Base-by-base conservation (phyloP, 805 yeast genomes). In the Teunomyces funiuensis region DNA sequence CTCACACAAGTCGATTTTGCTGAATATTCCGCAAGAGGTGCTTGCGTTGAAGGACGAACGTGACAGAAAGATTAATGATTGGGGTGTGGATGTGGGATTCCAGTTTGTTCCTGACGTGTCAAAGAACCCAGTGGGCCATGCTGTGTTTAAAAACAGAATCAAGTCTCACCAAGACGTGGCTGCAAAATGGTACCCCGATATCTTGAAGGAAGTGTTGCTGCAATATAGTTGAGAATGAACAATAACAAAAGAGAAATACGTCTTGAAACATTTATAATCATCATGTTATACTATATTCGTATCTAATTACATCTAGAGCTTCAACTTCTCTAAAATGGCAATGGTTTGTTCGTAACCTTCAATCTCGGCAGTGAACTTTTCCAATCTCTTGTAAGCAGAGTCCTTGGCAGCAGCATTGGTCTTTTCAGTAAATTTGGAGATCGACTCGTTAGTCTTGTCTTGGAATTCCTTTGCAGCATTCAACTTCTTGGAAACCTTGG, bases 271-370 rank as follows among this genome's bases (percentile, higher is more conserved):
- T 15, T 29, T 29, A n/a, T n/a, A 17, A 16, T 31, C 23, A 11
- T 20, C 19, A 16, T 26, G 4, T 9, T 16, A 26, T 27, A 14
- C 20, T 13, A 10, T 34, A 28, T 39, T 28, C 40, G 34, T 36
- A 45, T 33, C 33, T 37, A 33, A 19, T 38, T 17, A 26, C 7
- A 36, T 29, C 41, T 61, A 69, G 36, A 69, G 62, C 70, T 85
- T 85, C 62, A 89, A 77, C 60, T 81, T 82, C 69, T 89, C 87
- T 63, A 91, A 82, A 61, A 88, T 85, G 27, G 77, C 79, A 61
- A 93, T 85, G 44, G 97, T 89, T 42, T 88, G 83, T 59, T 87
- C 82, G 56, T 88, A 77, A 53, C 96, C 95, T 58, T 87, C 93
- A 50, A 90, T 84, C 65, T 91, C 99, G 34, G 98, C 96, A 49